These are phyloP conservation scores for Penicillium sp. DNA, from an alignment of 2,329 filamentous ascomycete species.

Conservation along the genomic window DNA sequence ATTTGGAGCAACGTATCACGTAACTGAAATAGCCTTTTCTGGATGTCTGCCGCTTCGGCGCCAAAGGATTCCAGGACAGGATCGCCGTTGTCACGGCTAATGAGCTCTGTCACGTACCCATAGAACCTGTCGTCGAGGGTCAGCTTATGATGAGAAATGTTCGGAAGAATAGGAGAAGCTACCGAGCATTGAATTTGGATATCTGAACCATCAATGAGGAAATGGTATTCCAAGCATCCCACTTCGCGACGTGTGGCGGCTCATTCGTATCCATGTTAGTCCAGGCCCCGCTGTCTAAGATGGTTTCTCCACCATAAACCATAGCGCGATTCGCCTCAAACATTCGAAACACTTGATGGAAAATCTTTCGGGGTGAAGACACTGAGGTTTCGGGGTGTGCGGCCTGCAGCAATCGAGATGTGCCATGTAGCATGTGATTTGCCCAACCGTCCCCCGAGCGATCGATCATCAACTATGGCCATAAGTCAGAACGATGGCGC, in stretches of 20 bases:
- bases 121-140: not conserved
- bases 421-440: conserved; percentile 7
- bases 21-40: not conserved
- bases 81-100: not conserved
- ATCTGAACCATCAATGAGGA: not conserved
- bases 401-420: conserved; percentile 6
- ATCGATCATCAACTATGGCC: conserved; percentile 1
- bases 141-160: not conserved
- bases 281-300: not conserved
- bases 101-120: not conserved
- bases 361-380: not conserved
- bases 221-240: not conserved
- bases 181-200: not conserved
- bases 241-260: no score
- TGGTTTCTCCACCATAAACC: not conserved
- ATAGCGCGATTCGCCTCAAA: not conserved
- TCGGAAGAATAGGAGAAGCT: not conserved
- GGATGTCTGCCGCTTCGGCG: not conserved
- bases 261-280: not conserved
- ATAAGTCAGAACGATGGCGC: not conserved
- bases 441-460: conserved; percentile 4
- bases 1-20: not conserved
- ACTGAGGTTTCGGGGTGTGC: not conserved
- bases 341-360: not conserved
- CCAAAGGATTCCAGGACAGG: not conserved